Conservation (phyloP, 2,329 filamentous ascomycete species). For the Albifimbria verrucaria region DNA sequence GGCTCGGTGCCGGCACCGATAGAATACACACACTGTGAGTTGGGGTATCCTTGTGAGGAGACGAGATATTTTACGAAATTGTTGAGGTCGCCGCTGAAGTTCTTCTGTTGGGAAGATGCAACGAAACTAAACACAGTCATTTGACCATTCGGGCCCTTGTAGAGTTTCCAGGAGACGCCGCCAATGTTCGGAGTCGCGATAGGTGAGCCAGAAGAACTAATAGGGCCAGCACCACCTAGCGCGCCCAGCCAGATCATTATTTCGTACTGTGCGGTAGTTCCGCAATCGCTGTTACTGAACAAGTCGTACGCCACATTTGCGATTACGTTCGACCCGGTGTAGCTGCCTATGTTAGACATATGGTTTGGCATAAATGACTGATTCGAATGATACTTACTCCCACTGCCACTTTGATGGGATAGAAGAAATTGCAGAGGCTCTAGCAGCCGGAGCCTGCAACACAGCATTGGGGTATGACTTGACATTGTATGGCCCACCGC, state of each 20-base stretch:
- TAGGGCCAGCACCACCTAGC: slow-evolving; percentile 18
- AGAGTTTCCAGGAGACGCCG: slow-evolving; percentile 52
- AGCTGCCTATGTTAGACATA: slow-evolving; percentile 17
- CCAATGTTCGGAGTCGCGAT: slow-evolving; percentile 53
- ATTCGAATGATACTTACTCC: slow-evolving; percentile 15
- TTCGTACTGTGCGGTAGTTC: slow-evolving; percentile 42
- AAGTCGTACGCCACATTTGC: slow-evolving; percentile 59
- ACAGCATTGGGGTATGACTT: slow-evolving; percentile 42
- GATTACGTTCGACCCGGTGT: slow-evolving; percentile 44
- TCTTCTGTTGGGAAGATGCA: slow-evolving; percentile 34
- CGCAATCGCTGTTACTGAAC: slow-evolving; percentile 47
- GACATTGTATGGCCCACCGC: slow-evolving; percentile 31
- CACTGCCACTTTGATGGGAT: slow-evolving; percentile 31
- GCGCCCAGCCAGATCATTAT: slow-evolving; percentile 21
- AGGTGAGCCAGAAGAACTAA: slow-evolving; percentile 42
- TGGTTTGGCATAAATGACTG: neutral
- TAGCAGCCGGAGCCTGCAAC: slow-evolving; percentile 24
- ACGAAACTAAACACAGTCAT: slow-evolving; percentile 57
- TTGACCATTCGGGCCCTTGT: slow-evolving; percentile 51
- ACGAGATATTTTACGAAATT: slow-evolving; percentile 56
- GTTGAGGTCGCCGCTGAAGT: slow-evolving; percentile 54
- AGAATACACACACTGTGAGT: slow-evolving; percentile 49
- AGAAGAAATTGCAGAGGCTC: slow-evolving; percentile 23
- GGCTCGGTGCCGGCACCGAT: slow-evolving; percentile 55
- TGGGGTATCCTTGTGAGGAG: slow-evolving; percentile 40